Conservation (phyloP, 2,329 filamentous ascomycete genomes). For the Colletotrichum sp. region DNA sequence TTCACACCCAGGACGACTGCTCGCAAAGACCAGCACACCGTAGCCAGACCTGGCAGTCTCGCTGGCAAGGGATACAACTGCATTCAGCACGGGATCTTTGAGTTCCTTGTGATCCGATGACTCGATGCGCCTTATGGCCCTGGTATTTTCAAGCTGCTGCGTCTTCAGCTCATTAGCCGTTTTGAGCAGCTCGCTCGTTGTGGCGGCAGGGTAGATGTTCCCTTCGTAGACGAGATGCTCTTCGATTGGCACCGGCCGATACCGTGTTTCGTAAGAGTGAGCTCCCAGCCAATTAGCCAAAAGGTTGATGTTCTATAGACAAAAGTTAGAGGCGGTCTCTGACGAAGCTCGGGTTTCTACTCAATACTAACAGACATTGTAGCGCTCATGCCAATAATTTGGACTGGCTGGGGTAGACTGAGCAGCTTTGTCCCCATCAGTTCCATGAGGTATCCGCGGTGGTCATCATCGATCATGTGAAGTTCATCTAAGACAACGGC, state of each 20-base stretch:
- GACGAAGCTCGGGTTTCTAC: neutral
- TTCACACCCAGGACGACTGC: conserved; percentile 72
- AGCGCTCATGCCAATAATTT: conserved; percentile 82
- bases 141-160: conserved; percentile 37
- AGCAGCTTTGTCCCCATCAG: conserved; percentile 76
- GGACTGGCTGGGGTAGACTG: conserved; percentile 68
- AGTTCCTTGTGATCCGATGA: conserved; percentile 66
- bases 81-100: conserved; percentile 68
- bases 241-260: conserved; percentile 76
- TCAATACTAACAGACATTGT: conserved; percentile 66
- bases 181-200: conserved; percentile 62
- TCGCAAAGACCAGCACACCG: conserved; percentile 76
- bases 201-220: conserved; percentile 66
- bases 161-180: conserved; percentile 57
- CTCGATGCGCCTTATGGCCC: conserved; percentile 53
- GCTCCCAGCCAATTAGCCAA: conserved; percentile 74
- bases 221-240: conserved; percentile 78
- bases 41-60: conserved; percentile 73
- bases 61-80: conserved; percentile 71
- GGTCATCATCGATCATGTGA: conserved; percentile 82
- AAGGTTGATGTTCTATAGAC: conserved; percentile 67
- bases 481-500: conserved; percentile 77
- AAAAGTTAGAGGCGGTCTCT: neutral
- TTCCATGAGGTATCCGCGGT: conserved; percentile 77
- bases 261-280: conserved; percentile 74